Evolutionary conservation across 2,329 filamentous ascomycete genomes (phyloP).

Genomic region (Verticillium zaregamsianum): DNA sequence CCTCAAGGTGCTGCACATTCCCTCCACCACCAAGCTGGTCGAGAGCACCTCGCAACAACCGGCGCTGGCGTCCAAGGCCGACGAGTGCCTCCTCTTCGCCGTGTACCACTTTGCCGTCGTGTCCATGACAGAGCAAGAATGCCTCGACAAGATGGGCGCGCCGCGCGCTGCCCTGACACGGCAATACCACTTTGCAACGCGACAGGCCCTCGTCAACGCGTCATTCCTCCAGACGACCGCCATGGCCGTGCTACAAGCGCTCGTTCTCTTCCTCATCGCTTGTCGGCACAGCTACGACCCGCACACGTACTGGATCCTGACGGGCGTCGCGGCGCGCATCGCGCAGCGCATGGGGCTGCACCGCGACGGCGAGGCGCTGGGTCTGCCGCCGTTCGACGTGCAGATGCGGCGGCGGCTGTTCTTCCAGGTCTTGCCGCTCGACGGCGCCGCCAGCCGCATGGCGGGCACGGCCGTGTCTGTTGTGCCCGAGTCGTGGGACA

Average conservation of each 20-base stretch:
- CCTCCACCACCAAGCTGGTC: slow-evolving; percentile 15
- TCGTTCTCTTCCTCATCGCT: slow-evolving; percentile 40
- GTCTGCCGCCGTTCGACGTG: slow-evolving; percentile 36
- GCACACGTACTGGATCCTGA: slow-evolving; percentile 38
- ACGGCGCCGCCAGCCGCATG: slow-evolving; percentile 18
- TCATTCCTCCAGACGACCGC: slow-evolving; percentile 47
- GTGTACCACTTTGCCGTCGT: slow-evolving; percentile 34
- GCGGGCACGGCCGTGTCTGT: slow-evolving; percentile 13
- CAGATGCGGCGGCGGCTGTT: slow-evolving; percentile 50
- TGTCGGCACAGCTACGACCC: slow-evolving; percentile 36
- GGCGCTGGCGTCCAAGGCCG: slow-evolving; percentile 15
- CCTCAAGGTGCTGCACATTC: slow-evolving; percentile 21
- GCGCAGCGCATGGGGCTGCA: slow-evolving; percentile 50
- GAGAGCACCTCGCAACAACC: slow-evolving; percentile 13
- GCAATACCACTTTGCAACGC: slow-evolving; percentile 35
- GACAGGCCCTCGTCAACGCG: slow-evolving; percentile 45
- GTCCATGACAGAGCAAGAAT: slow-evolving; percentile 38
- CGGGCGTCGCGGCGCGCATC: slow-evolving; percentile 47
- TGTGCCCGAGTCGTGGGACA: slow-evolving; percentile 21
- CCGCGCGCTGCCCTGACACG: slow-evolving; percentile 26
- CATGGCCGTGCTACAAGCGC: slow-evolving; percentile 49
- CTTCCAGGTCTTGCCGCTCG: slow-evolving; percentile 46
- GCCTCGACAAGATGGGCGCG: slow-evolving; percentile 27
- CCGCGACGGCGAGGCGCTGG: slow-evolving; percentile 32
- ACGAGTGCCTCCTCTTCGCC: slow-evolving; percentile 38